Evolutionary conservation across 1,284 basidiomycete genomes (phyloP), one percentile per base, ranked within the genome.

Genomic region (Kwoniella shivajii): DNA sequence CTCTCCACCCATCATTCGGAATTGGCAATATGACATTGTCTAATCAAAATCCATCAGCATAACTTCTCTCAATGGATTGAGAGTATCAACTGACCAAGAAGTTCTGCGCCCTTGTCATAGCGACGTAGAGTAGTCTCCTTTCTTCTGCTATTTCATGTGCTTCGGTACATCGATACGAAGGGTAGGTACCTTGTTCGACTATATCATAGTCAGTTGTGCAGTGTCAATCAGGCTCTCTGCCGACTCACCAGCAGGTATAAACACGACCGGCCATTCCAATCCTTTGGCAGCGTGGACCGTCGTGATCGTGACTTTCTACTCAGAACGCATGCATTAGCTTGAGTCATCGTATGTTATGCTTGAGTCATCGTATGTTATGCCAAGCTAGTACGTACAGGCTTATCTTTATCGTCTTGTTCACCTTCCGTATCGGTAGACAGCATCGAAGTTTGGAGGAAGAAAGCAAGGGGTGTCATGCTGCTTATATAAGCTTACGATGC

Each of bases 251-350:
- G 60, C 77, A 36, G 71, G 77, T n/a, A 78, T 69, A 49, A 78
- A 78, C 0, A 78, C 75, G 0, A 76, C 88, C 0, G 90, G 90
- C 90, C 91, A 96, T 74, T 96, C 92, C 6, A 95, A 81, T 0
- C 92, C 92, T 75, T 96, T 96, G 0, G 92, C 90, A 10, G 90
- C 85, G 77, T 96, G 92, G 48, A 90, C 90, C 0, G 92, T 95
- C 0, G 88, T 84, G 41, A 95, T 86, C 0, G 88, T 91, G 4
- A 96, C 92, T 82, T 87, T 90, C 85, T 88, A n/a, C n/a, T n/a
- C n/a, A n/a, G n/a, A n/a, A n/a, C n/a, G n/a, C n/a, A n/a, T n/a
- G n/a, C n/a, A n/a, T n/a, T n/a, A n/a, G n/a, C n/a, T n/a, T n/a
- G n/a, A n/a, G n/a, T n/a, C n/a, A n/a, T n/a, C n/a, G n/a, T n/a